phyloP scores from a whole-genome alignment of 371 early-diverging fungal species.

The Synchytrium microbalum region DNA sequence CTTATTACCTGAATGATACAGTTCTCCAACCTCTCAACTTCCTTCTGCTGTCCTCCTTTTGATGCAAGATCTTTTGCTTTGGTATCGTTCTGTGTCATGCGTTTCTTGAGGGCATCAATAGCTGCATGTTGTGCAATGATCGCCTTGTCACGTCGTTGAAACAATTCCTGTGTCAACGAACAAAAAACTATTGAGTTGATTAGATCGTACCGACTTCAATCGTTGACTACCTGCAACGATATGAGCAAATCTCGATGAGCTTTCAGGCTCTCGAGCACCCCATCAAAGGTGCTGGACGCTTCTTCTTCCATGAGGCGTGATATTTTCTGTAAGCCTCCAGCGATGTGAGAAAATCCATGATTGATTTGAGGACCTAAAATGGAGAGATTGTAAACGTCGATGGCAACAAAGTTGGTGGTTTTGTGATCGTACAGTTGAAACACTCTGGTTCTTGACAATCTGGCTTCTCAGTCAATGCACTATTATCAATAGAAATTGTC shows the following conservation, averaged over 20 bases:
- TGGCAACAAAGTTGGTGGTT: too few species aligned
- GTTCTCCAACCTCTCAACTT: slow-evolving; percentile 5
- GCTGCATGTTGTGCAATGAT: neutral
- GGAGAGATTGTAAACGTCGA: too few species aligned
- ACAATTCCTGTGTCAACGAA: slow-evolving; percentile 29
- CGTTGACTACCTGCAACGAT: slow-evolving; percentile 45
- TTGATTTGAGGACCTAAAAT: slow-evolving; percentile 47
- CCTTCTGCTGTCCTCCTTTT: slow-evolving; percentile 9
- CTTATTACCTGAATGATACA: slow-evolving; percentile 7
- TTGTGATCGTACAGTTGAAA: too few species aligned
- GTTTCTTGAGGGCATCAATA: slow-evolving; percentile 11
- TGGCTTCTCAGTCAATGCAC: slow-evolving; percentile 52
- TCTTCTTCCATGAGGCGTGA: slow-evolving; percentile 50
- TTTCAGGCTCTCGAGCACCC: slow-evolving; percentile 59
- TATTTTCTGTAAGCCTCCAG: slow-evolving; percentile 48
- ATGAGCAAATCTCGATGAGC: slow-evolving; percentile 59
- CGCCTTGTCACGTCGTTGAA: slow-evolving; percentile 11
- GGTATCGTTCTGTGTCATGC: slow-evolving; percentile 9
- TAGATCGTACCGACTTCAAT: neutral
- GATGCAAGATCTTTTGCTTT: slow-evolving; percentile 7
- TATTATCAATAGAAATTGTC: slow-evolving; percentile 10
- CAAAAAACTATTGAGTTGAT: slow-evolving; percentile 25
- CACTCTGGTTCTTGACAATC: slow-evolving; percentile 57
- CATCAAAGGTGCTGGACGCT: slow-evolving; percentile 36
- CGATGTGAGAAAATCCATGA: slow-evolving; percentile 50